Conservation (phyloP, 345 rosid genomes). For the Camelina laxa region DNA sequence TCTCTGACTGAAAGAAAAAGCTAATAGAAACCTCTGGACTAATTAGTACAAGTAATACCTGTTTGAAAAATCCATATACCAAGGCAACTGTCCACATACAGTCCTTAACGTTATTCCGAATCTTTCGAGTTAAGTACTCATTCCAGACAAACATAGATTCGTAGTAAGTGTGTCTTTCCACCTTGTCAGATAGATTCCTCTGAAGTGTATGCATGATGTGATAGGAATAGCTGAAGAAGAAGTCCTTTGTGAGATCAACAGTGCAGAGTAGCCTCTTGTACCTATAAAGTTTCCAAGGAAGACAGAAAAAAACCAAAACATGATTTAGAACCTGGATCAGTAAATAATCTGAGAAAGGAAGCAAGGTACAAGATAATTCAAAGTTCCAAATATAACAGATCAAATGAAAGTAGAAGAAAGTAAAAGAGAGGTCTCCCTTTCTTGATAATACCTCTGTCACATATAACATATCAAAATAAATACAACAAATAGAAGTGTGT, state of each 20-base stretch:
- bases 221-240: constrained; percentile 97
- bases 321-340: constrained; percentile 44
- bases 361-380: constrained; percentile 36
- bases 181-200: constrained; percentile 59
- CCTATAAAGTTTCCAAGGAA: constrained; percentile 55
- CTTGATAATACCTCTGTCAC: constrained; percentile 69
- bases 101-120: constrained; percentile 65
- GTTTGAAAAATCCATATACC: constrained; percentile 93
- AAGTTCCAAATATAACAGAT: constrained; percentile 26
- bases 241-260: constrained; percentile 95
- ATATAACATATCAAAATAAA: constrained; percentile 59
- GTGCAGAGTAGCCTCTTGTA: constrained; percentile 96
- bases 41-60: constrained; percentile 57
- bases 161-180: constrained; percentile 55
- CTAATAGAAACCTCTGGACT: background rate
- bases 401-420: constrained; percentile 39
- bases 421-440: constrained; percentile 52
- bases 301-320: constrained; percentile 40
- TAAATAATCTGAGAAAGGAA: constrained; percentile 20
- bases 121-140: constrained; percentile 78
- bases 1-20: constrained; percentile 1
- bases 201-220: constrained; percentile 85
- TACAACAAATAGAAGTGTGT: constrained; percentile 64
- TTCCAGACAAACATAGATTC: constrained; percentile 98
- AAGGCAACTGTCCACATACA: constrained; percentile 91